Evolutionary conservation across 176 grass and related monocot genomes (phyloP), one percentile per base, ranked within the genome.

Genomic region (Aechmea fasciata): DNA sequence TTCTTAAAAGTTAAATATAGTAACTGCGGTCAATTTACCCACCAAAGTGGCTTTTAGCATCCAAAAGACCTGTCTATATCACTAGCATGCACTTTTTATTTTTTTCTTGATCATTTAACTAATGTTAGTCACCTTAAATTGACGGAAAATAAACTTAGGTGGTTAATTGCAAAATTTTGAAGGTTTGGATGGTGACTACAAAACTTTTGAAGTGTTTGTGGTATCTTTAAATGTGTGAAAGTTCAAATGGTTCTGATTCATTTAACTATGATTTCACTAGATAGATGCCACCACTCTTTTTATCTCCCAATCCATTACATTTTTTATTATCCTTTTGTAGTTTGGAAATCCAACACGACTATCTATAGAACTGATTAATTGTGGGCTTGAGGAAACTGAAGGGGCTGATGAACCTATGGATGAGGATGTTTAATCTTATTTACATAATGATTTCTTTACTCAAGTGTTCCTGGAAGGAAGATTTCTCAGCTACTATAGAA

Each of bases 281-380:
- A 19, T 61, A 19, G 7, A 10, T 18, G 55, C 13, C n/a, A 18
- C 13, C n/a, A 18, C 6, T 61, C 17, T 18, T 61, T 12, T n/a
- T 22, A 18, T 61, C 55, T 10, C 11, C 18, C 53, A 57, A 14
- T n/a, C 18, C 18, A 57, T 57, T 13, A 61, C 55, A 61, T 10
- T 61, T 61, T 18, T 22, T 18, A n/a, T 61, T 61, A 18, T 18
- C 13, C 15, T 61, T 61, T 11, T 61, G 1, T 61, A 61, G 55
- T 61, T 19, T 61, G 15, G 15, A 19, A n/a, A 61, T 73, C 49
- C 49, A 64, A 20, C 13, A 64, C 6, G 11, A 47, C 15, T 33
- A 25, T 14, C 69, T 41, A 77, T 78, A 48, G 70, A 64, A 17
- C 59, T 50, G 28, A 1, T 29, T 0, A 49, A 82, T 11, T 62